phyloP scores from a whole-genome alignment of 257 asterid species.

The Avicennia marina region DNA sequence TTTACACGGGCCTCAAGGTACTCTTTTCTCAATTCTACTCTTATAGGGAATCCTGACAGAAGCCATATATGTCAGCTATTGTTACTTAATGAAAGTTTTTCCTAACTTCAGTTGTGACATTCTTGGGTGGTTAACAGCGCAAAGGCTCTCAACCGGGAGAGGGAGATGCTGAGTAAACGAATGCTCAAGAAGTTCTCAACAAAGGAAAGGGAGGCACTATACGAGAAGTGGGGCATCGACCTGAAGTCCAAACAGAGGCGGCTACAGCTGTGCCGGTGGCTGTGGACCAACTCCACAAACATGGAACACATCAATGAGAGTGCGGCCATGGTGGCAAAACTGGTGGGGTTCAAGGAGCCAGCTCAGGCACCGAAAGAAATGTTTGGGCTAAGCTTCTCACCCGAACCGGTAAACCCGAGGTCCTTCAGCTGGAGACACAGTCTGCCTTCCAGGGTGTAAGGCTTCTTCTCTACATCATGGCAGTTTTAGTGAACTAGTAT shows the following conservation, averaged over 20 bases:
- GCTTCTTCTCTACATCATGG: background rate
- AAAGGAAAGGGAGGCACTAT: slow-evolving; percentile 67
- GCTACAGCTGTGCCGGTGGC: slow-evolving; percentile 43
- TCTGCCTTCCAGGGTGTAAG: slow-evolving; percentile 38
- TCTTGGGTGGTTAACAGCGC: slow-evolving; percentile 28
- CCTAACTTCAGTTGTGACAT: background rate
- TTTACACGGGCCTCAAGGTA: slow-evolving; percentile 45
- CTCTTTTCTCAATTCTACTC: background rate
- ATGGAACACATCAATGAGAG: slow-evolving; percentile 72
- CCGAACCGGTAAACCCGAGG: slow-evolving; percentile 33
- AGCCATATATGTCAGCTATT: background rate
- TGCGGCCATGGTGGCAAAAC: slow-evolving; percentile 61
- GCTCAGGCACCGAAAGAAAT: slow-evolving; percentile 62
- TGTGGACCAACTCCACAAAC: slow-evolving; percentile 63
- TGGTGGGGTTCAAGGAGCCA: slow-evolving; percentile 57
- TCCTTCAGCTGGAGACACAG: slow-evolving; percentile 59
- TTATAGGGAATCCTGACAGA: no score
- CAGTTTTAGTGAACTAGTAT: no score
- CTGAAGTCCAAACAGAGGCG: slow-evolving; percentile 72
- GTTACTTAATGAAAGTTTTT: background rate
- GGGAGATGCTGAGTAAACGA: slow-evolving; percentile 59
- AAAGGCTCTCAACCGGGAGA: slow-evolving; percentile 54
- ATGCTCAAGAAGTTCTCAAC: slow-evolving; percentile 55
- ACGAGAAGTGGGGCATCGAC: slow-evolving; percentile 60
- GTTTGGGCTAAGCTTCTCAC: slow-evolving; percentile 77